Conservation (phyloP, 805 yeast genomes). For the Candida tammaniensis region DNA sequence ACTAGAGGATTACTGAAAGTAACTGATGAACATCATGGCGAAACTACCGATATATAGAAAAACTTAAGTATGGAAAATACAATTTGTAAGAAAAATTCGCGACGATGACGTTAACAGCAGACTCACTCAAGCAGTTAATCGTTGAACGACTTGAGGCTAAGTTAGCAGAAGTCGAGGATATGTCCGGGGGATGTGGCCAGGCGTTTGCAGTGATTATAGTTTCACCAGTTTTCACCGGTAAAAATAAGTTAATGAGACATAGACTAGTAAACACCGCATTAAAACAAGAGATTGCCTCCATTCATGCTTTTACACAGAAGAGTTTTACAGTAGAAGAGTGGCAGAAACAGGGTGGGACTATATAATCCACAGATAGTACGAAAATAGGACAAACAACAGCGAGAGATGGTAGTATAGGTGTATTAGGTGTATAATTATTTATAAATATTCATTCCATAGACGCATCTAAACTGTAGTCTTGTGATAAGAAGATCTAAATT, state of each 20-base stretch:
- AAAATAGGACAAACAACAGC: neutral
- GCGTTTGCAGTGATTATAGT: conserved; percentile 94
- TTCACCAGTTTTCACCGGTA: conserved; percentile 64
- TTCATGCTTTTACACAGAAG: conserved; percentile 96
- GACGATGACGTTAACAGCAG: conserved; percentile 34
- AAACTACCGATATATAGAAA: too few species aligned
- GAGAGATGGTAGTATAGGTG: neutral
- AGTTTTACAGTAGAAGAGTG: conserved; percentile 88
- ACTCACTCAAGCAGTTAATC: conserved; percentile 47
- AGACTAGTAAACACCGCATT: conserved; percentile 77
- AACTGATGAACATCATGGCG: conserved; percentile 27
- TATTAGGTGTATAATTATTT: neutral
- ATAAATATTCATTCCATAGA: conserved; percentile 1
- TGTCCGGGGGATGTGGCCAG: conserved; percentile 96
- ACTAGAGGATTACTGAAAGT: conserved; percentile 29
- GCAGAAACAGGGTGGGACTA: conserved; percentile 42
- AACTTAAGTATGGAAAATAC: too few species aligned
- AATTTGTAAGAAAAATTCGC: neutral
- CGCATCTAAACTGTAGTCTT: too few species aligned
- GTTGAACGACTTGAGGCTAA: conserved; percentile 55
- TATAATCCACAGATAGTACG: conserved; percentile 7
- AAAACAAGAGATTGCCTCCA: conserved; percentile 78
- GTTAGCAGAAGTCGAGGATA: conserved; percentile 71
- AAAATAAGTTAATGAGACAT: conserved; percentile 83
- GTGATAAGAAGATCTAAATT: conserved; percentile 8